Evolutionary conservation across 163 green algal genomes (phyloP).

Genomic region (Volvox carteri): DNA sequence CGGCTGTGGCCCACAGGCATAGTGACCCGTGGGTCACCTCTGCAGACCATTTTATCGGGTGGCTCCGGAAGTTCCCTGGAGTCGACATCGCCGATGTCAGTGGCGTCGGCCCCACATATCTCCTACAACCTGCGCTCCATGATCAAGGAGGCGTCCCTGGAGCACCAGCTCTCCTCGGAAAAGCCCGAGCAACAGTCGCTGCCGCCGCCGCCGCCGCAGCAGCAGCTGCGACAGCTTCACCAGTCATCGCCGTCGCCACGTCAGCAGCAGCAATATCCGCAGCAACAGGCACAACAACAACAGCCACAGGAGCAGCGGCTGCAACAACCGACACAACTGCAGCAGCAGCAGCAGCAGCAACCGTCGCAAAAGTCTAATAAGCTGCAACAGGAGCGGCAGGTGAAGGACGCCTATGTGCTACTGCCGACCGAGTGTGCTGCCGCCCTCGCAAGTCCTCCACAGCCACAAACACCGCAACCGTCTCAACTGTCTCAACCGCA

Average conservation of each 20-base stretch:
- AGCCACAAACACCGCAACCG: neutral
- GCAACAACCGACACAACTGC: too few relatives aligned
- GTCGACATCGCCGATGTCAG: neutral
- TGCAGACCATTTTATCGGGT: conserved; percentile 7
- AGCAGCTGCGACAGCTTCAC: neutral
- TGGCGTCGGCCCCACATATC: neutral
- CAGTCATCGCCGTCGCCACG: neutral
- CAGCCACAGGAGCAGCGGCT: neutral
- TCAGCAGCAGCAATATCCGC: neutral
- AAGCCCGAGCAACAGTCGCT: neutral
- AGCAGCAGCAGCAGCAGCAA: neutral
- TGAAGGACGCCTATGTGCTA: neutral
- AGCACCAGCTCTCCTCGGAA: too few relatives aligned
- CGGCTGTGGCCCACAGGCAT: neutral
- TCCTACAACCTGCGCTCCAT: too few relatives aligned
- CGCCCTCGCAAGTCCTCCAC: neutral
- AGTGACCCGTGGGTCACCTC: neutral
- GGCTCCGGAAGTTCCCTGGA: neutral
- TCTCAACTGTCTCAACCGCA: neutral
- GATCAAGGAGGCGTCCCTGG: too few relatives aligned
- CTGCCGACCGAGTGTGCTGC: neutral
- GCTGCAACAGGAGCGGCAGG: neutral
- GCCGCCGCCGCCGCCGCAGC: neutral
- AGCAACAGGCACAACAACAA: neutral
- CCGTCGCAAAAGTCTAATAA: neutral